Percentiles rank a stretch among this genome's conserved stretches.
Evolutionary conservation across 208 protist genomes (phyloP).

Genomic region (Acanthamoeba comandoni): DNA sequence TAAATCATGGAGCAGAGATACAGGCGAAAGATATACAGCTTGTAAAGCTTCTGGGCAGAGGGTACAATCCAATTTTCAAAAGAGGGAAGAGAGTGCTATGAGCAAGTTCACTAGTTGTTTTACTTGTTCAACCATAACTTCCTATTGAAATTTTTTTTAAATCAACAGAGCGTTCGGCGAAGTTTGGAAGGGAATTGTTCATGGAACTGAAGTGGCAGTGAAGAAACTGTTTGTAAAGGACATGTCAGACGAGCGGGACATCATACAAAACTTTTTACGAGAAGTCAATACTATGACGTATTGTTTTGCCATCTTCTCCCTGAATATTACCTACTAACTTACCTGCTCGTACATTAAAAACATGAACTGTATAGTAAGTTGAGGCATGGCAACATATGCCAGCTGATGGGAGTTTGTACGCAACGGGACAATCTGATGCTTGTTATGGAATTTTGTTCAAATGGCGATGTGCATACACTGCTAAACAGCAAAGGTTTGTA

Average conservation of each 20-base stretch:
- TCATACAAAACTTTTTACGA: slow-evolving; percentile 41
- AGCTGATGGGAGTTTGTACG: slow-evolving; percentile 66
- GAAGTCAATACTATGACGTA: slow-evolving; percentile 63
- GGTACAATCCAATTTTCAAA: background rate
- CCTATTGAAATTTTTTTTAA: background rate
- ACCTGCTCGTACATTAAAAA: background rate
- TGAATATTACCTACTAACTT: background rate
- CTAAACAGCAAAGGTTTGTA: slow-evolving; percentile 6
- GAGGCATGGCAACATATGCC: slow-evolving; percentile 62
- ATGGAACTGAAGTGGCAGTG: slow-evolving; percentile 60
- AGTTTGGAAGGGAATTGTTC: slow-evolving; percentile 49
- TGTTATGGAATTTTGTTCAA: slow-evolving; percentile 54
- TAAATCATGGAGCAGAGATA: slow-evolving; percentile 29
- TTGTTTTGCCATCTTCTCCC: background rate
- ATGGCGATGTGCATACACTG: slow-evolving; percentile 57
- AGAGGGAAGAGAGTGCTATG: too few species aligned
- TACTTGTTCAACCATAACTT: too few species aligned
- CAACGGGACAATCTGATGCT: slow-evolving; percentile 62
- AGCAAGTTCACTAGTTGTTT: too few species aligned
- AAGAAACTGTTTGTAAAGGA: slow-evolving; percentile 63
- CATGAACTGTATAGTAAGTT: slow-evolving; percentile 21
- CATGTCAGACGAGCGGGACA: slow-evolving; percentile 40
- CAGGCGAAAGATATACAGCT: slow-evolving; percentile 59
- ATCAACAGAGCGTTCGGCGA: slow-evolving; percentile 35
- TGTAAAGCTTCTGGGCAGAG: slow-evolving; percentile 36